Base-by-base conservation (phyloP, 2,329 filamentous ascomycete genomes). In the Xylariaceae sp. region DNA sequence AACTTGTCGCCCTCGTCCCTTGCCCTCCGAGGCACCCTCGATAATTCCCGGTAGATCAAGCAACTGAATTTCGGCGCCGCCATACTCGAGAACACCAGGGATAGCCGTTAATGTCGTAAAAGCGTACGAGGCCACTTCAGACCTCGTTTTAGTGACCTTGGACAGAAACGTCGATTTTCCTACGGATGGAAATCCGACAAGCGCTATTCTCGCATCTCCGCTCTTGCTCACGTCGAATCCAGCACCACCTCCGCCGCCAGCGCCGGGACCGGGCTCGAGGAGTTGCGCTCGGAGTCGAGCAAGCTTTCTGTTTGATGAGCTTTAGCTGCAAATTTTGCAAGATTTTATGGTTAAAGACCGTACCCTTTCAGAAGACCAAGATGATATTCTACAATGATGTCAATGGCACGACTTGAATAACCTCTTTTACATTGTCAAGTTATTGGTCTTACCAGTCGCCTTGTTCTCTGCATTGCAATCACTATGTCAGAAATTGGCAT, bases 151-250 rank as follows among this genome's bases (percentile, higher is more conserved):
- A 46, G 95, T 99, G 73, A 99, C 96, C 72, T 98, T 97, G 45
- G 93, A 97, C n/a, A 99, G 75, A 72, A 99, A 98, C 0, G 95
- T 99, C 2, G 95, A 99, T 79, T 99, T 99, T 74, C 95, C 95
- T 48, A 99, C 95, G 0, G 96, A 99, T 0, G 96, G 95, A 69
- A 99, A 99, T n/a, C 95, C 95, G 51, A 99, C 96, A 2, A 99
- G 86, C 1, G 96, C 92, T 77, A 99, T 98, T 70, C 95, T 87
- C 12, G 95, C 95, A 80, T 99, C 95, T 62, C 95, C 95, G 65
- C 89, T 94, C 78, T 99, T 99, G 74, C 90, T 95, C 37, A 99
- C 95, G 71, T 94, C 90, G 74, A 96, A 99, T 8, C 95, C 95
- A 2, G 89, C 78, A 21, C 95, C 94, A 14, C 87, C 90, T 9